Evolutionary conservation across 2,329 filamentous ascomycete genomes (phyloP), one percentile per base, ranked within the genome.

Genomic region (Aspergillus pseudotamarii): DNA sequence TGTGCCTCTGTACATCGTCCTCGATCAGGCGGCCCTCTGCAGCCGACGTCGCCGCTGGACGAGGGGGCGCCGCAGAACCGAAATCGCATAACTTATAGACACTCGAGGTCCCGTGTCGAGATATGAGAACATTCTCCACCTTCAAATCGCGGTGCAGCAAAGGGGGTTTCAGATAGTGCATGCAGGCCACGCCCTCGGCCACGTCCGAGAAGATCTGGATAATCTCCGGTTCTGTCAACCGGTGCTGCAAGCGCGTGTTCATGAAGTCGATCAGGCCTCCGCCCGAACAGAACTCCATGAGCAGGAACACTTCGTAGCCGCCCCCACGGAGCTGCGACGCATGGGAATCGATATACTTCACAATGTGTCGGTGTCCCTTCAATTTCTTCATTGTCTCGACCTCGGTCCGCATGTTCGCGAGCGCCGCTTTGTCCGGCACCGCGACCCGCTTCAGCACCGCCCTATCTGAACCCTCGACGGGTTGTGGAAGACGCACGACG

Each of bases 381-480:
- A 99, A 86, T 80, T 95, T 94, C 88, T 99, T 99, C 95, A 99
- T 99, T 16, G 95, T 99, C 82, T 99, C 95, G 71, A 99, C 95
- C 84, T 99, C 95, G 69, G 90, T 98, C 78, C 95, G 89, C 95
- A 99, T 98, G 79, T 92, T 94, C 66, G 92, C 91, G 80, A 99
- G 84, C 63, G 94, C 88, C 68, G 96, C 92, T 84, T 96, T 97
- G 80, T 99, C 95, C 36, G 95, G 93, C 58, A 98, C 95, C 41
- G 95, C 95, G 63, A 99, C 95, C 75, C 95, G 86, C 85, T 99
- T 97, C 74, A 97, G 83, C 56, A 97, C 94, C 14, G 92, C 93
- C 71, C 88, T 84, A 71, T 96, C 91, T 68, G 91, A 90, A 66
- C 91, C 91, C 76, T 92, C 88, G 73, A 94, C 83, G 61, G 92